Conservation (phyloP, 108 stramenopile genomes). For the Skeletonema tropicum region DNA sequence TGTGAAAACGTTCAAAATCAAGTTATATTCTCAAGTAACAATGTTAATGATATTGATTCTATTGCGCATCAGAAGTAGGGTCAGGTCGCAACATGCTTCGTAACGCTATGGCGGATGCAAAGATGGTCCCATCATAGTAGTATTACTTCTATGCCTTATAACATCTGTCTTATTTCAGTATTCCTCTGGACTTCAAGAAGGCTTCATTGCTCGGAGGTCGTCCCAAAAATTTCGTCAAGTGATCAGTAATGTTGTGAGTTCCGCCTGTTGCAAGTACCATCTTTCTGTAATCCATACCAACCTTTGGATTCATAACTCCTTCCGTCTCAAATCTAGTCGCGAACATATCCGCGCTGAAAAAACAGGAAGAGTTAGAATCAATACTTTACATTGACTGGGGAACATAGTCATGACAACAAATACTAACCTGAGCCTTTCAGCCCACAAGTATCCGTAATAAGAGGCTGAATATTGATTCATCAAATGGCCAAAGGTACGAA, state of each 20-base stretch:
- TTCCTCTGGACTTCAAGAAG: slow-evolving; percentile 42
- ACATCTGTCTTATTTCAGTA: neutral
- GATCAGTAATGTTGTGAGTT: slow-evolving; percentile 46
- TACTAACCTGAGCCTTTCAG: slow-evolving; percentile 39
- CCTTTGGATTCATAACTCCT: slow-evolving; percentile 38
- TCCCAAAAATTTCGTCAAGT: slow-evolving; percentile 51
- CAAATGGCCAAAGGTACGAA: slow-evolving; percentile 52
- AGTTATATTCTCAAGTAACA: too few relatives aligned
- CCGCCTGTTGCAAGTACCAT: slow-evolving; percentile 53
- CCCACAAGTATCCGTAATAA: slow-evolving; percentile 59
- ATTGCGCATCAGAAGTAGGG: too few relatives aligned
- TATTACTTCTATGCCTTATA: too few relatives aligned
- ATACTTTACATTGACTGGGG: too few relatives aligned
- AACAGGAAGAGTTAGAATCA: too few relatives aligned
- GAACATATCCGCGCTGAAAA: slow-evolving; percentile 60
- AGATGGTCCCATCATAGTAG: too few relatives aligned
- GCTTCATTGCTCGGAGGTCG: slow-evolving; percentile 43
- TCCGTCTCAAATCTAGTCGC: slow-evolving; percentile 44
- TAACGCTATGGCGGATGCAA: too few relatives aligned
- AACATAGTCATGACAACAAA: too few relatives aligned
- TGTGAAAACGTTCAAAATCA: neutral
- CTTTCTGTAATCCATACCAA: slow-evolving; percentile 54
- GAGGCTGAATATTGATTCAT: slow-evolving; percentile 58
- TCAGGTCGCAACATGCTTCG: too few relatives aligned
- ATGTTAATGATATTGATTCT: too few relatives aligned